Base-by-base conservation (phyloP, 2,329 filamentous ascomycete genomes). In the Apiospora kogelbergensis region DNA sequence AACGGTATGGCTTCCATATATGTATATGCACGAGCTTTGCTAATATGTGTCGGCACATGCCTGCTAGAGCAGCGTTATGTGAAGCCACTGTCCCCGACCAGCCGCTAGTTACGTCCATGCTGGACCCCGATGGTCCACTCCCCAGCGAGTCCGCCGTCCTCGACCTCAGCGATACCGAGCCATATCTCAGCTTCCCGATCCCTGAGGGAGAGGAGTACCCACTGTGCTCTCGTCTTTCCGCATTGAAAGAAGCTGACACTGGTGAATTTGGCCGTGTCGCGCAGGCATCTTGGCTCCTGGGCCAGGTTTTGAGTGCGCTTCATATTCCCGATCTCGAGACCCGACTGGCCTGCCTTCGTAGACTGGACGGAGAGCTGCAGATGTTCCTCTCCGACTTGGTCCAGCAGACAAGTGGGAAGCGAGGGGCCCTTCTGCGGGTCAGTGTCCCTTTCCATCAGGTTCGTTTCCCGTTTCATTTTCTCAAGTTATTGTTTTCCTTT, bases 281-380 rank as follows among this genome's bases (percentile, higher is more conserved):
- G 2, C 74, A 75, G 66, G 76, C 74, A 10, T 70, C 72, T 20
- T 74, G 71, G 68, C 73, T 76, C 20, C 40, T 75, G 7, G 75
- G 75, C 64, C 70, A 72, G 45, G 70, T 75, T 7, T 63, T 77
- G 13, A 65, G 71, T 15, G 65, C n/a, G 6, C 53, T 69, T 26
- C 45, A 42, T 3, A 68, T 64, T 13, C 22, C 63, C 10, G 41
- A 40, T 24, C 15, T 66, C 11, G 44, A 66, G 24, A 63, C 37
- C 30, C 40, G 63, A 17, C 42, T 71, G 20, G 20, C 10, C n/a
- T 53, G 17, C 2, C 65, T 71, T 11, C 44, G 65, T 2, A 45
- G 4, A 30, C 46, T 71, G 24, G 68, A 71, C 30, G n/a, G 13
- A 37, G 45, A 45, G 24, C 17, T 70, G 2, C 63, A 65, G 17